Evolutionary conservation across 2,329 filamentous ascomycete species (phyloP), one percentile per base, ranked within the genome.

Genomic region (Penicillium janthinellum): DNA sequence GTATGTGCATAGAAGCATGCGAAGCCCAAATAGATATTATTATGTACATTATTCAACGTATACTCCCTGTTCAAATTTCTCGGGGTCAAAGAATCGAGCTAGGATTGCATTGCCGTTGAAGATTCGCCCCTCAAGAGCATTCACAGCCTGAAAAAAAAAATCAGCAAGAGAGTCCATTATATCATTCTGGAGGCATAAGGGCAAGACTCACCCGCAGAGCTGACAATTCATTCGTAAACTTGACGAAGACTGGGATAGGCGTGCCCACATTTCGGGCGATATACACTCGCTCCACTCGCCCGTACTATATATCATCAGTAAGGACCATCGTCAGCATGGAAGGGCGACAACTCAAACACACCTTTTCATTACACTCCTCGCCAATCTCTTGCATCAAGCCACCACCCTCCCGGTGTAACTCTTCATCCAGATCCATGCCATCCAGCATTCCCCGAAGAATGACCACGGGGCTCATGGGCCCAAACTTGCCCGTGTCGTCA

Each of bases 361-460:
- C 86, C 83, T 93, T 92, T 65, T 91, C 87, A 52, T 88, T 88
- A 75, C 96, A 97, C 73, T 96, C 91, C 71, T 97, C 91, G 6
- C 95, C 95, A 75, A 99, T 97, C 74, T 97, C 93, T 78, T 98
- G 94, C 67, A 94, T 88, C 53, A 99, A 79, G 14, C 84, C 83
- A 12, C 81, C 82, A 56, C 83, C 83, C 37, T 86, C 83, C 12
- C 82, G 78, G 60, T 88, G 85, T 51, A 96, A 86, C 75, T 97
- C 94, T n/a, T 82, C 83, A 58, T 89, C 85, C 47, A 96, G 78
- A 71, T 96, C 84, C 82, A 98, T 88, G 5, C 89, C 90, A 62
- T 95, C 88, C 1, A 98, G 84, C 90, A 98, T 97, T 52, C 91
- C 88, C 55, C 85, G 84, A 17, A 97, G 79, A 48, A 96, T 87